Base-by-base conservation (phyloP, 1,284 basidiomycete species). In the Trichosporon sp. region DNA sequence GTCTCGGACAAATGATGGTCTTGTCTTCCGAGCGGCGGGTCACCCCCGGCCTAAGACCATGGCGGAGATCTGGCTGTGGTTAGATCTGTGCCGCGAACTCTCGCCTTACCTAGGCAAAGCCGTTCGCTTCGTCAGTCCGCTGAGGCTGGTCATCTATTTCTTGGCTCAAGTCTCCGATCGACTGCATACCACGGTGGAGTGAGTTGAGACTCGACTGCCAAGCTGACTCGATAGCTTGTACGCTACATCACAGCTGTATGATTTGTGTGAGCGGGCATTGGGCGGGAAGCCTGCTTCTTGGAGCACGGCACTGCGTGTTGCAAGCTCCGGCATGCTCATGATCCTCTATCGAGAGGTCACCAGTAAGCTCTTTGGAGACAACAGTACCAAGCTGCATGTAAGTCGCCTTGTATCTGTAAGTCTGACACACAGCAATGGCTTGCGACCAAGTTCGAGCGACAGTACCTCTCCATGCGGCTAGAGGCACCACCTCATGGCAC, bases 391-490 rank as follows among this genome's bases (percentile, higher is more conserved):
- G 13, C 34, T 64, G 1, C 56, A 58, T 10, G 63, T 60, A 32
- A 54, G 63, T 58, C 0, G 9, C 10, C 6, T 3, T 14, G 13
- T 4, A 14, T 21, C 21, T 14, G 19, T 21, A 5, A 13, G 1
- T 4, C 59, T 60, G 23, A 25, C 46, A 8, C n/a, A 7, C 83
- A 89, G 63, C 86, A 86, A 56, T 88, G 89, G 3, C 85, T 89
- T 44, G 84, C 86, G 23, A 88, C 88, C 72, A 82, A 85, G 54
- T 85, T 92, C 71, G 89, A 92, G 76, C 86, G 87, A 69, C 83
- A 87, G 61, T 90, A 91, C 75, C 84, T 92, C 75, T 84, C 87
- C 67, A 87, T 89, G 69, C 86, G 89, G 64, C 82, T 92, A 23
- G 86, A 86, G 52, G 84, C 91, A 62, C 89, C 92, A 71, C 84